Base-by-base conservation (phyloP, 805 yeast genomes). In the Kuraishia borneana region DNA sequence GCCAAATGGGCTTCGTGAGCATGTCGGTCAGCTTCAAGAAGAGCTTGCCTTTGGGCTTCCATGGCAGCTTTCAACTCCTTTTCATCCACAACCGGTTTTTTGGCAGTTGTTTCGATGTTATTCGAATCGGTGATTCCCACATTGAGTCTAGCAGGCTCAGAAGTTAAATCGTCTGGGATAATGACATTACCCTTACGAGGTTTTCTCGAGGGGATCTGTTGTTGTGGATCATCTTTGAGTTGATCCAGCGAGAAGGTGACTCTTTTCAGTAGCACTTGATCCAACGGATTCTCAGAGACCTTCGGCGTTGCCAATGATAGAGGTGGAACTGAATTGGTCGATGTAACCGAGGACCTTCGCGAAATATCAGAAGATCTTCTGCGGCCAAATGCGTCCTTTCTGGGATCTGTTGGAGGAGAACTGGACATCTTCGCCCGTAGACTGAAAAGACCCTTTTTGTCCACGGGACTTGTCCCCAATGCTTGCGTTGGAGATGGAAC, bases 1-100 rank as follows among this genome's bases (percentile, higher is more conserved):
- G 83, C 72, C 21, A 61, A 49, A 53, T 81, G 84, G 0, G 92
- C 89, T 47, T 81, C 89, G 33, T 72, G 69, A 2, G 85, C 84
- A 55, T 80, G 89, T 39, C 70, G 75, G 21, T 69, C 73, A 1
- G 88, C 73, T 47, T 80, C 87, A 18, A 65, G 51, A 14, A 69
- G 44, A 1, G 79, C 73, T 33, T 60, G 49, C 26, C 56, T 63
- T 40, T 77, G 82, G 14, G 72, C 63, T 18, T 75, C 82, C n/a
- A 71, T 45, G 0, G 87, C 87, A 26, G 63, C 39, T 31, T 59
- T 60, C 34, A 79, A 54, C 35, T 76, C 76, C 25, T 61, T 61
- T 26, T 65, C 68, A 26, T 68, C 56, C 39, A 53, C 59, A 33
- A 46, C 51, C 2, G 51, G 51, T 14, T 37, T 43, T 31, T 46